Base-by-base conservation (phyloP, 306 rosid genomes). In the Calophaca sinica region DNA sequence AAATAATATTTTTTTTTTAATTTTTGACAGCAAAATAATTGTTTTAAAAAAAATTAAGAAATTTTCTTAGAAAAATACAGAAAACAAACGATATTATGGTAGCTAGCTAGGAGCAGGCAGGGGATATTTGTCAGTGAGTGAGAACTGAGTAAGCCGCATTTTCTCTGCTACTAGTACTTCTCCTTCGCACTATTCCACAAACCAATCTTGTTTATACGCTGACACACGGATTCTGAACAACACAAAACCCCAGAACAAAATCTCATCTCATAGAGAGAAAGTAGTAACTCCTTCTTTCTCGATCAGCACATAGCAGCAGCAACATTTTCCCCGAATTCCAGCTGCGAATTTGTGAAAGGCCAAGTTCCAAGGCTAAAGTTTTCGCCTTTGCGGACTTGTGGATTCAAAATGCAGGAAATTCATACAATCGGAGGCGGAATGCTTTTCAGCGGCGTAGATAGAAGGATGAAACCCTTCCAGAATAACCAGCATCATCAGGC, bases 341-440 rank as follows among this genome's bases (percentile, higher is more conserved):
- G 62, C 13, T 15, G 20, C 7, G 49, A 54, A 57, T 57, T 28
- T 4, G 26, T 9, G 0, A 3, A 28, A 57, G 4, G 5, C 62
- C 65, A 35, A 60, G 46, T 58, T 29, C 26, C 29, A 13, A 33
- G 28, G 7, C 31, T 0, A 5, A 20, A 6, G 48, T 42, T 42
- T 42, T 8, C 48, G 6, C 48, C 7, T 38, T 38, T 38, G 0
- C 42, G 26, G 26, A 20, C 26, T 20, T 20, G 26, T 38, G 7
- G 7, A 38, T 38, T 42, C 6, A 75, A 82, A 83, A 93, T 90
- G 98, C 98, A 93, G 72, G 93, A 86, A 50, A 65, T 86, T 53
- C 89, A 85, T 54, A 78, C 96, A 14, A 62, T 85, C 29, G 84
- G 79, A 44, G 85, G 65, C 2, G 87, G 80, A 28, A 28, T 86